A percentile compares a stretch with the other conserved stretches of the same genome.
These are phyloP conservation scores for Tillandsia fasciculata DNA, from an alignment of 176 grass and related monocot genomes.

Conservation along the genomic window DNA sequence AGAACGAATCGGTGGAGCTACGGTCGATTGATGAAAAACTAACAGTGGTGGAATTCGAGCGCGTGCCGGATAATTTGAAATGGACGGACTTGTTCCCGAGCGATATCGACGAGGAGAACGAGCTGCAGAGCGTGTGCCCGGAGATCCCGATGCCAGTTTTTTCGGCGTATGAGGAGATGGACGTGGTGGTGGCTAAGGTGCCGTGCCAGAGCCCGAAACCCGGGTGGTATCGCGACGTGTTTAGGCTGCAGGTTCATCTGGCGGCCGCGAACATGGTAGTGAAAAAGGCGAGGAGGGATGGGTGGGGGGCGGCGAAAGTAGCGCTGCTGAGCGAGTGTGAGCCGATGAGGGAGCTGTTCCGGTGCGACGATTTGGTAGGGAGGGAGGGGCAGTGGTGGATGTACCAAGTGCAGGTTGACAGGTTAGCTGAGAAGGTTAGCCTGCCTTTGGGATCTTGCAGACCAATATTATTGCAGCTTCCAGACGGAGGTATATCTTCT, in stretches of 20 bases:
- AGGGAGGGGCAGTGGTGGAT: constrained; percentile 68
- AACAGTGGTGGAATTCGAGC: not conserved
- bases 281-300: constrained; percentile 23
- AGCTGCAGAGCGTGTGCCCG: not conserved
- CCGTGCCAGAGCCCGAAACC: constrained; percentile 38
- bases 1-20: constrained; percentile 29
- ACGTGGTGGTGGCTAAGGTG: constrained; percentile 57
- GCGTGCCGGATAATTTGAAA: not conserved
- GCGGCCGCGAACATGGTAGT: constrained; percentile 42
- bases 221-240: constrained; percentile 66
- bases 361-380: constrained; percentile 53
- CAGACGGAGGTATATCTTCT: constrained; percentile 39
- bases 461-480: constrained; percentile 45
- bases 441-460: constrained; percentile 65
- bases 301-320: constrained; percentile 30
- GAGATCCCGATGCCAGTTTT: not conserved
- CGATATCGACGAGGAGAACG: not conserved
- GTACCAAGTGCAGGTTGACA: constrained; percentile 35
- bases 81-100: not conserved
- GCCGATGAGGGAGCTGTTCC: constrained; percentile 96
- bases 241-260: constrained; percentile 80
- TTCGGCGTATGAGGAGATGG: constrained; percentile 26
- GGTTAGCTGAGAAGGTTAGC: constrained; percentile 68
- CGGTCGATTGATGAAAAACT: not conserved
- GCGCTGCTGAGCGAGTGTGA: constrained; percentile 52